Conservation (phyloP, 2,329 filamentous ascomycete species). For the Cladophialophora carrionii region DNA sequence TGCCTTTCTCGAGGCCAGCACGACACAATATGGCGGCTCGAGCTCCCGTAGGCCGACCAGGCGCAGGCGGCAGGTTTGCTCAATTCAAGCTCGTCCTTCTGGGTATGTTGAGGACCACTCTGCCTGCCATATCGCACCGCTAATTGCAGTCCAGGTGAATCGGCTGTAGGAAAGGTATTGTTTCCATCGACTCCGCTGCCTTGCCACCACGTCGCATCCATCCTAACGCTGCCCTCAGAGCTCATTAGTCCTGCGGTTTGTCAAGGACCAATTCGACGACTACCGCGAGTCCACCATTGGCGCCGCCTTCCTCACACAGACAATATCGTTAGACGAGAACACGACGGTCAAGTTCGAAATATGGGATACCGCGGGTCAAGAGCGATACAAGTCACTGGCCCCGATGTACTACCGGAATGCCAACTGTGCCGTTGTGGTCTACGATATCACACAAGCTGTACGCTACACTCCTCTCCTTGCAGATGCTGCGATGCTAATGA, state of each 20-base stretch:
- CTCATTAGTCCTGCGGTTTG: slow-evolving; percentile 95
- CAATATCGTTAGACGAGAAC: slow-evolving; percentile 95
- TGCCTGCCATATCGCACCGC: slow-evolving; percentile 32
- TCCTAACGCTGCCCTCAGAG: slow-evolving; percentile 61
- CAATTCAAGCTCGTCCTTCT: slow-evolving; percentile 99
- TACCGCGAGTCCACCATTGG: slow-evolving; percentile 98
- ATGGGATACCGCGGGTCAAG: slow-evolving; percentile 98
- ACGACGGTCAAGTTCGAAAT: slow-evolving; percentile 99
- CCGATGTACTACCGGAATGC: slow-evolving; percentile 99
- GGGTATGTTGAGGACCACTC: slow-evolving; percentile 62
- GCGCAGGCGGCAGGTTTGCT: slow-evolving; percentile 74
- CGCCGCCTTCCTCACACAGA: slow-evolving; percentile 97
- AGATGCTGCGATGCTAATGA: slow-evolving; percentile 5
- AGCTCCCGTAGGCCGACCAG: slow-evolving; percentile 69
- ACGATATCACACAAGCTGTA: slow-evolving; percentile 99
- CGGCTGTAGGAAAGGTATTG: slow-evolving; percentile 91
- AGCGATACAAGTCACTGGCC: slow-evolving; percentile 97
- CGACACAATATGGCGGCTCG: slow-evolving; percentile 75
- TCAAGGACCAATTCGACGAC: slow-evolving; percentile 99
- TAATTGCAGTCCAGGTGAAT: slow-evolving; percentile 74
- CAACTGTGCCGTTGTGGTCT: slow-evolving; percentile 98
- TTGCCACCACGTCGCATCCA: background rate
- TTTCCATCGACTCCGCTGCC: slow-evolving; percentile 17
- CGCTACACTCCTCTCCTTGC: slow-evolving; percentile 42
- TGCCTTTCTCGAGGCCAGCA: background rate